Evolutionary conservation across 164 flowering plant genomes (phyloP).

Genomic region (Protea cynaroides): DNA sequence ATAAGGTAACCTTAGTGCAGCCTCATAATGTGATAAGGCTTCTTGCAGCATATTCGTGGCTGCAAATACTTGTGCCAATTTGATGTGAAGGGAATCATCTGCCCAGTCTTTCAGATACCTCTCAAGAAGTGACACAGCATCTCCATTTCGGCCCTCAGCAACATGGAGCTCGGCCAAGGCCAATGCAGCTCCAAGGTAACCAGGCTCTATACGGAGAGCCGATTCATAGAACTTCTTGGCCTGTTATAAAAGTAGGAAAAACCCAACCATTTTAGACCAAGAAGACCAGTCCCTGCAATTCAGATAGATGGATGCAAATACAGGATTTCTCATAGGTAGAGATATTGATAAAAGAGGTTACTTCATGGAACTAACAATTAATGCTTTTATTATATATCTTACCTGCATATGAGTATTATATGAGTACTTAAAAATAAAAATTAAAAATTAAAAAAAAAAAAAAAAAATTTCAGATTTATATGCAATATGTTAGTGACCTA

Average conservation of each 20-base stretch:
- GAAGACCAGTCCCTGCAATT: neutral
- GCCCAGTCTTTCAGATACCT: conserved; percentile 90
- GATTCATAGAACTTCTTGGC: conserved; percentile 96
- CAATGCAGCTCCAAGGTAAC: conserved; percentile 93
- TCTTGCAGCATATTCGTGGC: conserved; percentile 86
- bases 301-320: too few species aligned
- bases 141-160: conserved; percentile 77
- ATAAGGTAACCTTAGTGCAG: conserved; percentile 66
- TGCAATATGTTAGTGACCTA: too few species aligned
- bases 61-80: conserved; percentile 91
- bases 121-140: conserved; percentile 81
- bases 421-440: neutral
- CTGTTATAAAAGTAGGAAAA: conserved; percentile 27
- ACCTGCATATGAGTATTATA: neutral
- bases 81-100: conserved; percentile 89
- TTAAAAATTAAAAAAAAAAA: too few species aligned
- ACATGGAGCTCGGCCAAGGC: conserved; percentile 96
- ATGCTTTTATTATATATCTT: too few species aligned
- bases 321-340: too few species aligned
- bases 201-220: conserved; percentile 89
- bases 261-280: neutral
- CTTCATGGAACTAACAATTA: too few species aligned
- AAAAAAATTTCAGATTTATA: too few species aligned
- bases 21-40: conserved; percentile 84
- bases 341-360: too few species aligned